phyloP scores from a whole-genome alignment of 2,329 filamentous ascomycete species.

The Westerdykella ornata region DNA sequence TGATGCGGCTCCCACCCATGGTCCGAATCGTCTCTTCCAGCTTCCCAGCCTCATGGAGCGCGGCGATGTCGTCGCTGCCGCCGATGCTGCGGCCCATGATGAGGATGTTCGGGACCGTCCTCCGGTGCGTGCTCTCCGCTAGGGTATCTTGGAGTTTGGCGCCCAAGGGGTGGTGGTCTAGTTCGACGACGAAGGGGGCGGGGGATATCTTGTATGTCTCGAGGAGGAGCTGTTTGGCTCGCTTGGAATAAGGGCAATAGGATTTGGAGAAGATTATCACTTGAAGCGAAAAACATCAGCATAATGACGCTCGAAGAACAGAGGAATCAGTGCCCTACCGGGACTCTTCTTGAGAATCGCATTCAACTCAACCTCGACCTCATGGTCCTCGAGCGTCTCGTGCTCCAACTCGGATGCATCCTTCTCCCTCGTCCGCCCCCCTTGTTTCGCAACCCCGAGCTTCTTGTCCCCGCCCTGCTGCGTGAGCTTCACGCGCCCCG shows the following conservation, averaged over 20 bases:
- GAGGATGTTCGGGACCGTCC: conserved; percentile 87
- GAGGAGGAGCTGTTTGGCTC: conserved; percentile 78
- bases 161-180: conserved; percentile 76
- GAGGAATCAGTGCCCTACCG: conserved; percentile 45
- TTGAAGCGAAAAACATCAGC: conserved; percentile 32
- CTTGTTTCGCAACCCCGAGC: conserved; percentile 41
- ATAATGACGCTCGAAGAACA: conserved; percentile 1
- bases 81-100: conserved; percentile 84
- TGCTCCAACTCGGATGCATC: conserved; percentile 38
- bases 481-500: conserved; percentile 50
- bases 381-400: conserved; percentile 54
- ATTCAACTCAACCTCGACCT: conserved; percentile 66
- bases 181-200: conserved; percentile 78
- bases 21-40: conserved; percentile 65
- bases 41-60: conserved; percentile 55
- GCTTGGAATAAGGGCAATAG: conserved; percentile 80
- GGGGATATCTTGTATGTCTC: conserved; percentile 79
- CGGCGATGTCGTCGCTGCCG: conserved; percentile 77
- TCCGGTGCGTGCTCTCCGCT: conserved; percentile 65
- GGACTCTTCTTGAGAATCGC: conserved; percentile 76
- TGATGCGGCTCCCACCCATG: conserved; percentile 63
- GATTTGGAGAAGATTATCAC: conserved; percentile 96
- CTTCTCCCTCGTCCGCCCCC: conserved; percentile 37
- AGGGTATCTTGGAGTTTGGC: conserved; percentile 64
- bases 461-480: conserved; percentile 34